A percentile compares a stretch with the other conserved stretches of the same genome.
Conservation (phyloP, 2,329 filamentous ascomycete species). For the Phyllosticta citriasiana region DNA sequence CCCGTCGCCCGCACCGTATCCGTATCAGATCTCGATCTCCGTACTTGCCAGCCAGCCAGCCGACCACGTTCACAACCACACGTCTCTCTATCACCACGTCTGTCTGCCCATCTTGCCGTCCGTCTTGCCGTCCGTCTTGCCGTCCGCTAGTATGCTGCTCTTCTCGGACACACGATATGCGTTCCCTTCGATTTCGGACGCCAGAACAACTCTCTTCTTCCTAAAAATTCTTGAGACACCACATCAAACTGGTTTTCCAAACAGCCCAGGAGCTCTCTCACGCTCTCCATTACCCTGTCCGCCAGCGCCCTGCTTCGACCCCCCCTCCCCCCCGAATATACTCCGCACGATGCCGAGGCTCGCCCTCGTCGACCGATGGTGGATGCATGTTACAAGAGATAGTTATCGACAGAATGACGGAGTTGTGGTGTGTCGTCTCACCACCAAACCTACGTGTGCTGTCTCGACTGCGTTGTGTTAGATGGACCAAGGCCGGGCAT, state of each 20-base stretch:
- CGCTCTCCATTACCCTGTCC: not conserved
- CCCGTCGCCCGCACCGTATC: not conserved
- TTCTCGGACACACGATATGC: not conserved
- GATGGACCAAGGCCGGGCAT: not conserved
- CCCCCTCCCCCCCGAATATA: not conserved
- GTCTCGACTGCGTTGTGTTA: not conserved
- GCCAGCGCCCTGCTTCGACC: not conserved
- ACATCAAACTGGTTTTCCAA: not conserved
- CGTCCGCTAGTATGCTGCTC: not conserved
- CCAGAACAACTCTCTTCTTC: not conserved
- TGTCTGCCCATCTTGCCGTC: not conserved
- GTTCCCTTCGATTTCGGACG: not conserved
- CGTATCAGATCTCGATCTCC: not conserved
- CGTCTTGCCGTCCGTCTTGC: not conserved
- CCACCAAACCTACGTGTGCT: not conserved
- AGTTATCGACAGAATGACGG: not conserved
- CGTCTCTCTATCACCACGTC: not conserved
- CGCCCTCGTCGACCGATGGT: not conserved
- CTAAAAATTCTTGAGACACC: not conserved
- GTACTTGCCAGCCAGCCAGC: not conserved
- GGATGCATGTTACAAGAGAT: not conserved
- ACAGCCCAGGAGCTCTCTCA: not conserved
- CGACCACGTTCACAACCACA: not conserved
- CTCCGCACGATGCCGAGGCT: not conserved
- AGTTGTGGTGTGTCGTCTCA: not conserved